Percentiles rank a stretch among this genome's conserved stretches.
Evolutionary conservation across 345 rosid genomes (phyloP).

Genomic region (Atalantia buxifolia): DNA sequence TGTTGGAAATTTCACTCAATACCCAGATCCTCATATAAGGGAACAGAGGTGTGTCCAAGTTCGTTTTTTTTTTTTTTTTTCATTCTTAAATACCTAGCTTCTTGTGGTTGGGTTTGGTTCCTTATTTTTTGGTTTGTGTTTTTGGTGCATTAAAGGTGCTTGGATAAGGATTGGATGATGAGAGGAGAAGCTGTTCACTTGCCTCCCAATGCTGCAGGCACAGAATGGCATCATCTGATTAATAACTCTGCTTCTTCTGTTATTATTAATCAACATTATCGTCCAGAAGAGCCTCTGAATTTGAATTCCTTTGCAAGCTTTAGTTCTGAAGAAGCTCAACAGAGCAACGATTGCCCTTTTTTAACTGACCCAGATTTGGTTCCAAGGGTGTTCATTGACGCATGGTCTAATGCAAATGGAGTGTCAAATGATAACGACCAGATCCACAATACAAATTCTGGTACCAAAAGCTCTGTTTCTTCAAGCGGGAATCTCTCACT

Average conservation of each 20-base stretch:
- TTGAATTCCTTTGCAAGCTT: constrained; percentile 23
- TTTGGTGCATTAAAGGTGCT: constrained; percentile 20
- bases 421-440: constrained; percentile 13
- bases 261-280: constrained; percentile 5
- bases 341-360: constrained; percentile 1
- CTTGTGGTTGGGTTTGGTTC: too few relatives aligned
- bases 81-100: too few relatives aligned
- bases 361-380: constrained; percentile 24
- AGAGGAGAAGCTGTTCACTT: constrained; percentile 25
- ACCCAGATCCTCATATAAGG: constrained; percentile 7
- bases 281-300: constrained; percentile 16
- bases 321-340: constrained; percentile 13
- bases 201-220: constrained; percentile 14
- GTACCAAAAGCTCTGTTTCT: constrained; percentile 31
- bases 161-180: constrained; percentile 33
- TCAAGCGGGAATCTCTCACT: constrained; percentile 35
- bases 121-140: not conserved
- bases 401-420: constrained; percentile 42
- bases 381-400: constrained; percentile 49
- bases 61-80: not conserved
- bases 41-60: constrained; percentile 27
- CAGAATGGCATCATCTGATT: constrained; percentile 24
- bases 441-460: constrained; percentile 16
- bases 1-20: constrained; percentile 9
- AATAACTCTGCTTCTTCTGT: not conserved